These are phyloP conservation scores for Gyrodon lividus DNA, from an alignment of 768 basidiomycete species.

Conservation along the genomic window DNA sequence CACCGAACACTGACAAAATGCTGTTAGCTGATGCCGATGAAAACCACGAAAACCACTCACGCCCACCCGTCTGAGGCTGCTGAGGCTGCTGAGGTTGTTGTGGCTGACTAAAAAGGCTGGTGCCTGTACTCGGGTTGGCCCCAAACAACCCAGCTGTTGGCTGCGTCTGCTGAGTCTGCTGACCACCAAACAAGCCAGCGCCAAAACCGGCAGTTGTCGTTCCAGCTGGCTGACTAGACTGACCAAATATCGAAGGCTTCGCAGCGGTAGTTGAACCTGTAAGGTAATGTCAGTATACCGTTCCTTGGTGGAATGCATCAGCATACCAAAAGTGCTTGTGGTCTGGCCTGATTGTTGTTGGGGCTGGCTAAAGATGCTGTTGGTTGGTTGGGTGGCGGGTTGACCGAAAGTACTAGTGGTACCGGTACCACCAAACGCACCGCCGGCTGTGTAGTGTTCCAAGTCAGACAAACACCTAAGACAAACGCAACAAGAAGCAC, in stretches of 20 bases:
- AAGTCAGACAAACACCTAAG: neutral
- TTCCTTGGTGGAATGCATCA: constrained; percentile 25
- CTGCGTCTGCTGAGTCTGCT: constrained; percentile 26
- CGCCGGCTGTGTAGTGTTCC: constrained; percentile 10
- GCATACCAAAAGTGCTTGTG: constrained; percentile 40
- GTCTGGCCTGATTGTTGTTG: constrained; percentile 34
- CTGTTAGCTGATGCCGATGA: constrained; percentile 6
- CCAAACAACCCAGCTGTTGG: constrained; percentile 32
- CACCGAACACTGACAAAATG: constrained; percentile 37
- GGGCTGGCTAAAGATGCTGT: constrained; percentile 36
- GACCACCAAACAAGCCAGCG: constrained; percentile 25
- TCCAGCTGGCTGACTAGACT: constrained; percentile 39
- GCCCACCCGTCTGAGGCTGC: constrained; percentile 35
- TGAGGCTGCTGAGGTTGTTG: constrained; percentile 36
- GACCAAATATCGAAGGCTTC: constrained; percentile 53
- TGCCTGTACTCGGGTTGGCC: constrained; percentile 11
- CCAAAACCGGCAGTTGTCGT: constrained; percentile 37
- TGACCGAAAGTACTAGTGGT: constrained; percentile 27
- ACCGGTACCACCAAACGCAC: constrained; percentile 25
- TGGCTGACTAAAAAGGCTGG: constrained; percentile 35
- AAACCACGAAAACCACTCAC: constrained; percentile 26
- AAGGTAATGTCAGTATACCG: neutral
- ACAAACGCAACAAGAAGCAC: neutral
- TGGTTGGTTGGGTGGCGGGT: constrained; percentile 20
- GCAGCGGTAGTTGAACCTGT: constrained; percentile 34